Percentiles rank a stretch among this genome's conserved stretches.
Conservation (phyloP, 1,284 basidiomycete species). For the Ceratobasidium sp. region DNA sequence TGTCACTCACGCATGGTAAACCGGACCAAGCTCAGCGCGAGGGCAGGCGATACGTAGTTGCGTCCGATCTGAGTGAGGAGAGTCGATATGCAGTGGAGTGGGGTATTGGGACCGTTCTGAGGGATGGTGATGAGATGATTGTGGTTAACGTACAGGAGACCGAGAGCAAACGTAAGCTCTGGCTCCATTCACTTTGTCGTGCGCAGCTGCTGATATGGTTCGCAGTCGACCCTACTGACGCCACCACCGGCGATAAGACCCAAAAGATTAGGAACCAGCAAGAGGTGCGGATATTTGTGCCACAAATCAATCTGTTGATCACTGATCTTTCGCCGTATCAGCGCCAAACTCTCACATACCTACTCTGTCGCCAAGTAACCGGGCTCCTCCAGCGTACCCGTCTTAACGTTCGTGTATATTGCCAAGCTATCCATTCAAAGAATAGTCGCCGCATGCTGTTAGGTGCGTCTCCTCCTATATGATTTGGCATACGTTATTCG, state of each 20-base stretch:
- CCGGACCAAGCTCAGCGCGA: constrained; percentile 40
- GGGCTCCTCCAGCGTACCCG: constrained; percentile 90
- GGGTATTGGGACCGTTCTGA: constrained; percentile 95
- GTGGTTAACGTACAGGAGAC: constrained; percentile 94
- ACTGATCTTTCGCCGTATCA: constrained; percentile 54
- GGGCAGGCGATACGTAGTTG: constrained; percentile 82
- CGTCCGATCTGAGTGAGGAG: constrained; percentile 94
- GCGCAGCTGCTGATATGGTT: constrained; percentile 25
- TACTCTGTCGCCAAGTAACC: constrained; percentile 89
- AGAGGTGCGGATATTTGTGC: constrained; percentile 69
- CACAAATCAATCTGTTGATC: constrained; percentile 29
- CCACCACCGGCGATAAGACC: constrained; percentile 75
- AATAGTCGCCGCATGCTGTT: constrained; percentile 94
- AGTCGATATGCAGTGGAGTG: constrained; percentile 92
- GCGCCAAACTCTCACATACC: constrained; percentile 90
- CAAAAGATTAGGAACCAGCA: constrained; percentile 87
- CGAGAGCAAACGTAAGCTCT: constrained; percentile 80
- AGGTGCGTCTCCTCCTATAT: constrained; percentile 59
- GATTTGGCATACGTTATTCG: constrained; percentile 8
- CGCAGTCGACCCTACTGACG: constrained; percentile 81
- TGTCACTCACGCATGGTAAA: constrained; percentile 81
- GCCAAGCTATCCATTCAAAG: constrained; percentile 97
- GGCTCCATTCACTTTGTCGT: constrained; percentile 36
- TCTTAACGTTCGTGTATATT: constrained; percentile 86
- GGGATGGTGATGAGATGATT: constrained; percentile 94